Evolutionary conservation across 768 basidiomycete genomes (phyloP), one percentile per base, ranked within the genome.

Genomic region (Mrakia gelida): DNA sequence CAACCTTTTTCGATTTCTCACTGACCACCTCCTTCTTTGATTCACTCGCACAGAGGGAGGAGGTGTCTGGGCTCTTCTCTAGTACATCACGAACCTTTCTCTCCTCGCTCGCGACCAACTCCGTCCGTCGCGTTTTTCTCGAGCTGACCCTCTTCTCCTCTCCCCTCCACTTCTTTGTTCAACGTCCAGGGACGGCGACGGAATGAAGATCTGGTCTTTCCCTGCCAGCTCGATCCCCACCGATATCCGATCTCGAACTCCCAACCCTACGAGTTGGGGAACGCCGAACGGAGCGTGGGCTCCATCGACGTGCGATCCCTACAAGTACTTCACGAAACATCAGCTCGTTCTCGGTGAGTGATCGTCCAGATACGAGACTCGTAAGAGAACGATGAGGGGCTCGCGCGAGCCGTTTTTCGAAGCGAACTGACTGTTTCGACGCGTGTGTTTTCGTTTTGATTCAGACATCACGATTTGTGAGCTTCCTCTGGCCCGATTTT

Each of bases 231-330:
- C 30, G 3, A 41, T 61, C 38, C 75, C 75, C 0, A 16, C 9
- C 28, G 65, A 75, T 63, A 68, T 75, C 18, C 18, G 41, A 9
- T 43, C 30, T 26, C 62, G 62, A 23, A 30, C 45, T 3, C 75
- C 75, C 16, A 52, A 68, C 49, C 75, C 75, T 3, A 38, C 63
- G 13, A 67, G 45, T 7, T 75, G 84, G 83, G 84, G 83, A 11
- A 77, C 73, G 59, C 84, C 84, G 2, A 74, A 54, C 2, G 82
- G 83, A 26, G 81, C 82, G 0, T 83, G 80, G 77, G 80, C 81
- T 13, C 79, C 82, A 18, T 76, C 81, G 32, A 81, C 80, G n/a
- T 85, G 84, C 70, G 81, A 85, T 77, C 81, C 81, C 6, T 79
- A 78, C 67, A 71, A 77, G 23, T 83, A 80, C 79, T 85, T 85